Base-by-base conservation (phyloP, 176 grass and related monocot genomes). In the Panicum miliaceum region DNA sequence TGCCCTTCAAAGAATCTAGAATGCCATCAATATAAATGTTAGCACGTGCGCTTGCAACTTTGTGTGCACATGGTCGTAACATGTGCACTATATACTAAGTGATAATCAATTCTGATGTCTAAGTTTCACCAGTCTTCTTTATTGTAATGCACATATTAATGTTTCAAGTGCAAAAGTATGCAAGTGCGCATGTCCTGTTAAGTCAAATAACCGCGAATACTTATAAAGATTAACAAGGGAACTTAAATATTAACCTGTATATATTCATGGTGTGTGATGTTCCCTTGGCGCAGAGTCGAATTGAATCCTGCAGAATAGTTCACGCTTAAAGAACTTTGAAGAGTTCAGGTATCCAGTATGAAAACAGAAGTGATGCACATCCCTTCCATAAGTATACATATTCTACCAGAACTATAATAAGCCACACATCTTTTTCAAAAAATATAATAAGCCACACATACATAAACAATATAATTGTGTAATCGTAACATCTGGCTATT, bases 261-360 rank as follows among this genome's bases (percentile, higher is more conserved):
- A 88, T 98, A 98, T 91, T 98, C 96, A 90, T 98, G 96, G 68
- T 98, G 96, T 48, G 96, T 98, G 85, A 98, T 92, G 62, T 95
- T 98, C 8, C 96, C 96, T 64, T 98, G 96, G 36, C 96, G 91
- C 43, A 98, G 85, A 78, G 96, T 98, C 13, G 96, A 98, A 95
- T 98, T 98, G 85, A 98, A 98, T 79, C 96, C 96, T 98, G 88
- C 71, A 89, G 64, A 87, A 78, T 79, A 4, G 6, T 76, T 68
- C 64, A 80, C 66, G 71, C 16, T 86, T 81, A 68, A 45, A 77
- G 73, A 89, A 15, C 36, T 82, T 84, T 27, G 34, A 78, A 78
- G 13, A 41, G 35, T 68, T 75, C 52, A 27, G 54, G 29, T 57
- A 46, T 37, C 19, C 14, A 75, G 22, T 46, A 46, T 67, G 38